These are phyloP conservation scores for Termitomyces sp. DNA, from an alignment of 768 basidiomycete species.

Conservation along the genomic window DNA sequence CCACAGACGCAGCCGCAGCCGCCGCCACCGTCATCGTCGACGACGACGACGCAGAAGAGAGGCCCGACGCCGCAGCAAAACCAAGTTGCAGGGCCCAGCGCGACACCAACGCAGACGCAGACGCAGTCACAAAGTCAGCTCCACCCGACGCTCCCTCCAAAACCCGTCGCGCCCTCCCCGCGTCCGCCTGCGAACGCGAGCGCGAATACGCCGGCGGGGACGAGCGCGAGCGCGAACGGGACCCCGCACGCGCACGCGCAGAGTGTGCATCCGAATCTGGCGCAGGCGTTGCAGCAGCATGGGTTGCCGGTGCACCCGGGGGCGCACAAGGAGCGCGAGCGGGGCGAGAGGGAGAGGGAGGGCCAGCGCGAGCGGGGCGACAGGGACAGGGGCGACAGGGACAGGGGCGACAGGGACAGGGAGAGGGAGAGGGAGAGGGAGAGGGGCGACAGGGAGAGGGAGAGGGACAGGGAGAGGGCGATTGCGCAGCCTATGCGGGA, in stretches of 20 bases:
- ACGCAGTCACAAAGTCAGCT: not conserved
- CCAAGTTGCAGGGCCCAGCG: not conserved
- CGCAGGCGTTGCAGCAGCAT: conserved; percentile 1
- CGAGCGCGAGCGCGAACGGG: not conserved
- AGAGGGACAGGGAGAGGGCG: not conserved
- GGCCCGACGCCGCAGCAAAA: not conserved
- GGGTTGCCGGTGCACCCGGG: conserved; percentile 14
- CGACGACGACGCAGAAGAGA: not conserved
- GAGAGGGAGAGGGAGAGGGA: not conserved
- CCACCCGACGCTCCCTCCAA: conserved; percentile 13
- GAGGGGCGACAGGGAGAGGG: not conserved
- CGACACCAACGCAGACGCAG: not conserved
- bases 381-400: not conserved
- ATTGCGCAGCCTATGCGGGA: not conserved
- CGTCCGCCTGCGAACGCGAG: not conserved
- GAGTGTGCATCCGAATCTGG: conserved; percentile 1
- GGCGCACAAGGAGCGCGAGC: not conserved
- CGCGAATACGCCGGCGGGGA: not conserved
- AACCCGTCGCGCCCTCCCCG: not conserved
- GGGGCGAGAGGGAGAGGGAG: not conserved
- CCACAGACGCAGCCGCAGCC: not conserved
- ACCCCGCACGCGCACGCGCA: not conserved
- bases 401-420: not conserved
- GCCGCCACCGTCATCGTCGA: too few relatives aligned
- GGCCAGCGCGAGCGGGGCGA: too few relatives aligned